A percentile compares a stretch with the other conserved stretches of the same genome.
These are phyloP conservation scores for Gloeostereum incarnatum DNA, from an alignment of 768 basidiomycete species.

Conservation along the genomic window DNA sequence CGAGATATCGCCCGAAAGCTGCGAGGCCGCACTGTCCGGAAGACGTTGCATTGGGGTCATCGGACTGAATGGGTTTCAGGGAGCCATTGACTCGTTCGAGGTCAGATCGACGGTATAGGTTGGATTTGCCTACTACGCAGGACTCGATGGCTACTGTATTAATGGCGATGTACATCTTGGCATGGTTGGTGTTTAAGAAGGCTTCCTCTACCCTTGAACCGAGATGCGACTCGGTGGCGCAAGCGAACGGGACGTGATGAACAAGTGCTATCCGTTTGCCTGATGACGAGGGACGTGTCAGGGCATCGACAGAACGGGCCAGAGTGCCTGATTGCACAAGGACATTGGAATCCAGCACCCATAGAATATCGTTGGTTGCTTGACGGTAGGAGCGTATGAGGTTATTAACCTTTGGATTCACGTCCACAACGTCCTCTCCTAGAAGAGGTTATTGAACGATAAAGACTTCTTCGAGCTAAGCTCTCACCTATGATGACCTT, in stretches of 20 bases:
- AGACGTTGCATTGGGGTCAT: conserved; percentile 15
- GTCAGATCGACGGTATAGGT: conserved; percentile 86
- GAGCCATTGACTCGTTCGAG: conserved; percentile 67
- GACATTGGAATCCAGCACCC: conserved; percentile 97
- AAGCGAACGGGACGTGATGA: conserved; percentile 92
- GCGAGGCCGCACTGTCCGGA: conserved; percentile 46
- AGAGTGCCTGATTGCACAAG: conserved; percentile 71
- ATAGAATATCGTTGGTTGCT: conserved; percentile 84
- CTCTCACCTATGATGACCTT: conserved; percentile 67
- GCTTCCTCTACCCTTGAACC: conserved; percentile 88
- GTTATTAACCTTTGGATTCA: conserved; percentile 98
- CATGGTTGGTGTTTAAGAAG: conserved; percentile 94
- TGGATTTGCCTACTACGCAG: conserved; percentile 96
- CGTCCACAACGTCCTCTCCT: conserved; percentile 82
- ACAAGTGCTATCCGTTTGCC: conserved; percentile 67
- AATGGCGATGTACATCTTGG: conserved; percentile 96
- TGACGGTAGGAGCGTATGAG: conserved; percentile 75
- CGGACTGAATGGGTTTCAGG: conserved; percentile 33
- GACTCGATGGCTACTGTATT: conserved; percentile 85
- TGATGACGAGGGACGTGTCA: conserved; percentile 35
- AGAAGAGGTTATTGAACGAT: conserved; percentile 4
- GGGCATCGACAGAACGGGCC: conserved; percentile 74
- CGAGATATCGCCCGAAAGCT: conserved; percentile 81
- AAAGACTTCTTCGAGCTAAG: not conserved
- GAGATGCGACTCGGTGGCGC: conserved; percentile 54